Evolutionary conservation across 2,329 filamentous ascomycete genomes (phyloP), one percentile per base, ranked within the genome.

Genomic region (Byssochlamys sp.): DNA sequence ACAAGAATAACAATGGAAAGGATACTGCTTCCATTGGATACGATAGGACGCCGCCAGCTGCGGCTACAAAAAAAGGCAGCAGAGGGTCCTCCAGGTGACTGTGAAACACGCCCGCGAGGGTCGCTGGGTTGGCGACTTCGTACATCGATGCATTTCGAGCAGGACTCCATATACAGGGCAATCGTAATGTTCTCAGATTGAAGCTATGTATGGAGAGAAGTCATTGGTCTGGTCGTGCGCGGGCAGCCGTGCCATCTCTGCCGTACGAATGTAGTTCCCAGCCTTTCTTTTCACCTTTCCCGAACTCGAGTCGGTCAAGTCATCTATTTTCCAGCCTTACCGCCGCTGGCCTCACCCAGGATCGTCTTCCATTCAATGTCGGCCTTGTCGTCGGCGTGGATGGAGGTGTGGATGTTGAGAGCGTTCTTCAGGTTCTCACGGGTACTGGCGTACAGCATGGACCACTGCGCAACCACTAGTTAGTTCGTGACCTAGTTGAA

Each of bases 401-500:
- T 71, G 61, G 70, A 73, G 62, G 57, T 66, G 61, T 65, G 62
- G 57, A 74, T 71, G 68, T 76, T 99, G 50, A 80, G 71, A 19
- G 77, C 75, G 61, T 75, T 77, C 71, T 79, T 79, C 62, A 80
- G 64, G 58, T 69, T 70, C 66, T 79, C 76, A 56, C 75, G 74
- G 53, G 75, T 79, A 62, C 75, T 77, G 63, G 77, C 77, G 69
- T 80, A 80, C 58, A 78, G 72, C 77, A 80, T 79, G 61, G 75
- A 77, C 69, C 72, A 75, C 74, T 76, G 35, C 39, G 33, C 33
- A 28, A 19, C 19, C 19, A 19, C 35, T 14, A 53, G 57, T 65
- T 33, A 55, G 57, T 61, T 68, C 60, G 54, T 52, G 54, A 52
- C 54, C 4, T 19, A 19, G 19, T 45, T 19, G 39, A 2, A 49